phyloP scores from a whole-genome alignment of 306 rosid species.

The Hylodesmum podocarpum region DNA sequence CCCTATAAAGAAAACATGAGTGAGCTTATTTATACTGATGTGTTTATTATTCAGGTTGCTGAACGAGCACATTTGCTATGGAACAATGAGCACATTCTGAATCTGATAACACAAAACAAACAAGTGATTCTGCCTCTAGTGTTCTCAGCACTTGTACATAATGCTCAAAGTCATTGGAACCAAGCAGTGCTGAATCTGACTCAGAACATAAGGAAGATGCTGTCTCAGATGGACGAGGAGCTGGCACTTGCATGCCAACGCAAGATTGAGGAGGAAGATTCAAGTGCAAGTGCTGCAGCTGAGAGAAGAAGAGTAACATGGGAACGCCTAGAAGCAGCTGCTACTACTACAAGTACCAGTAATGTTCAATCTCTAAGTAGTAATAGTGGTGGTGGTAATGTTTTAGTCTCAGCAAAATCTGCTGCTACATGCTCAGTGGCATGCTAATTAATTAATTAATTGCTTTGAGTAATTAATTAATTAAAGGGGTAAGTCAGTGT shows the following conservation, averaged over 20 bases:
- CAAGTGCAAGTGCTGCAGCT: constrained; percentile 46
- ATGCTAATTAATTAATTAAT: constrained; percentile 46
- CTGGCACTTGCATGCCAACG: constrained; percentile 73
- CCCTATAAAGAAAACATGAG: not conserved
- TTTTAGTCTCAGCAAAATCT: constrained; percentile 62
- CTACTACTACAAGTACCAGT: constrained; percentile 24
- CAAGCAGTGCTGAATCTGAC: constrained; percentile 94
- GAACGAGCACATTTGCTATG: constrained; percentile 94
- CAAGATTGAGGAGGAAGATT: constrained; percentile 69
- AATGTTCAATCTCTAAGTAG: too few relatives aligned
- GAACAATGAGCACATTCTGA: constrained; percentile 88
- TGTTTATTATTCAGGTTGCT: constrained; percentile 63
- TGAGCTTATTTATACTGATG: constrained; percentile 1
- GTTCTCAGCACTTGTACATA: constrained; percentile 79
- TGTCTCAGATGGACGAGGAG: constrained; percentile 88
- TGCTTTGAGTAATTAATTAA: constrained; percentile 16
- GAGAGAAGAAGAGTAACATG: constrained; percentile 83
- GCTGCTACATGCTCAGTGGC: constrained; percentile 79
- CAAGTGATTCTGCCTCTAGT: constrained; percentile 85
- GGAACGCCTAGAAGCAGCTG: constrained; percentile 80
- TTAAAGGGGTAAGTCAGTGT: too few relatives aligned
- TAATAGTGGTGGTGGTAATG: too few relatives aligned
- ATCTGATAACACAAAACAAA: constrained; percentile 76
- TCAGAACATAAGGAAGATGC: constrained; percentile 70
- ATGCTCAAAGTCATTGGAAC: constrained; percentile 86